phyloP scores from a whole-genome alignment of 495 filamentous ascomycete genomes.

The Talaromyces thailandensis region DNA sequence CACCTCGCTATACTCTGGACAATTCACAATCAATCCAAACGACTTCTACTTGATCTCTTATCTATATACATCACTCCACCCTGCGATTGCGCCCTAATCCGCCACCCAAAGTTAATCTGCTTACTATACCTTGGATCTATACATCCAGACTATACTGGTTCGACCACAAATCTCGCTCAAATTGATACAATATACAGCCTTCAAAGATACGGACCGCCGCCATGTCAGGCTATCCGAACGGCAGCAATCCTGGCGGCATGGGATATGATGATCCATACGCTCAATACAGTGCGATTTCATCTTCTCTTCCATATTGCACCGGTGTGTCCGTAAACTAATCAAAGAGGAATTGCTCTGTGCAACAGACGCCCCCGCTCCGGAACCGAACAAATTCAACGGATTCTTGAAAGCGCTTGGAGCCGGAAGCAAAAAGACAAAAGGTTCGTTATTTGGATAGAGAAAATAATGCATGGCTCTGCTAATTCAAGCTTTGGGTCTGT shows the following conservation, averaged over 20 bases:
- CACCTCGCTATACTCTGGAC: neutral
- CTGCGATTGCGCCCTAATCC: neutral
- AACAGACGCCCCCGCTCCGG: neutral
- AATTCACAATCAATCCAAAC: neutral
- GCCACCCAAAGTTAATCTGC: neutral
- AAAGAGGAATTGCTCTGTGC: neutral
- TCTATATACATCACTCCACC: neutral
- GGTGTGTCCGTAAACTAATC: neutral
- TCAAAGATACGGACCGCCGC: neutral
- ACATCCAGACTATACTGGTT: neutral
- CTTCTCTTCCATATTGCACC: neutral
- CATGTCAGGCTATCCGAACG: neutral
- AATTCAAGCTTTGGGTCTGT: neutral
- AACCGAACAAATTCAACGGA: constrained; percentile 6
- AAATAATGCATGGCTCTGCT: neutral
- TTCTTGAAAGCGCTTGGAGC: constrained; percentile 7
- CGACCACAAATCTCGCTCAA: neutral
- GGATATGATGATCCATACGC: neutral
- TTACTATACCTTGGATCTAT: neutral
- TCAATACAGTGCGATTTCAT: neutral
- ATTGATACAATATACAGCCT: neutral
- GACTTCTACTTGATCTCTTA: neutral
- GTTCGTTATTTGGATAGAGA: neutral
- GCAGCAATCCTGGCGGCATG: neutral
- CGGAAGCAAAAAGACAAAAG: constrained; percentile 7